Percentiles rank a stretch among this genome's conserved stretches.
These are phyloP conservation scores for Phaeoacremonium minimum DNA, from an alignment of 2,329 filamentous ascomycete genomes.

Conservation along the genomic window DNA sequence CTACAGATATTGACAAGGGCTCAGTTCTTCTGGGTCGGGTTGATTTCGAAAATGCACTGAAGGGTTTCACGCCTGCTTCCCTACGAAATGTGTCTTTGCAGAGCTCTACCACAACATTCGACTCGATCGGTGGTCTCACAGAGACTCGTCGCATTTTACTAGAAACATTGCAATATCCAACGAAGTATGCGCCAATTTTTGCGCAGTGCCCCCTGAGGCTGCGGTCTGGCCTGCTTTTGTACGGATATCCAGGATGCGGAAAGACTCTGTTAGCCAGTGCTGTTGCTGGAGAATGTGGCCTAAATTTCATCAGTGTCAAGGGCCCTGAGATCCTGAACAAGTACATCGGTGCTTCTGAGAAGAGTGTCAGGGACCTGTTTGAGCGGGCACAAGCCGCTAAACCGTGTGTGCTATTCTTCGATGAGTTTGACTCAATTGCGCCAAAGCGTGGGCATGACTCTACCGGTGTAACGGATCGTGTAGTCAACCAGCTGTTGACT, in stretches of 20 bases:
- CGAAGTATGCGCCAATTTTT: slow-evolving; percentile 96
- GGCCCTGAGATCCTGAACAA: slow-evolving; percentile 98
- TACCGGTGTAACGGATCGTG: slow-evolving; percentile 96
- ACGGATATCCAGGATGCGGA: slow-evolving; percentile 93
- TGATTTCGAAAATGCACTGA: slow-evolving; percentile 81
- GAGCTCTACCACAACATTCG: slow-evolving; percentile 87
- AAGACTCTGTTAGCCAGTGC: slow-evolving; percentile 94
- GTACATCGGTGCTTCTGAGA: slow-evolving; percentile 96
- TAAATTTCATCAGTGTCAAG: slow-evolving; percentile 98
- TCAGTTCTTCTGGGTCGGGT: slow-evolving; percentile 61
- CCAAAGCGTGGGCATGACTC: slow-evolving; percentile 96
- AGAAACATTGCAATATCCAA: slow-evolving; percentile 94
- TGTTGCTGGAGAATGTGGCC: slow-evolving; percentile 93
- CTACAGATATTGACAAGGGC: slow-evolving; percentile 39
- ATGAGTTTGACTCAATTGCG: slow-evolving; percentile 97
- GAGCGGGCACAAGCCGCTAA: slow-evolving; percentile 86
- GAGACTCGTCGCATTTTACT: slow-evolving; percentile 87
- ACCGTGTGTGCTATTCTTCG: slow-evolving; percentile 95
- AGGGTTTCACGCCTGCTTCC: slow-evolving; percentile 92
- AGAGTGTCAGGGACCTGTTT: slow-evolving; percentile 91
- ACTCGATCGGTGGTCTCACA: slow-evolving; percentile 82
- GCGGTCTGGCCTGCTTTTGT: slow-evolving; percentile 86
- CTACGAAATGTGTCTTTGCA: slow-evolving; percentile 92
- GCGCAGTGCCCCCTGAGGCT: slow-evolving; percentile 92
- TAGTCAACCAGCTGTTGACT: slow-evolving; percentile 95